Percentiles rank a stretch among this genome's conserved stretches.
phyloP scores from a whole-genome alignment of 148 eudicot genomes.

The Pharnaceum exiguum region DNA sequence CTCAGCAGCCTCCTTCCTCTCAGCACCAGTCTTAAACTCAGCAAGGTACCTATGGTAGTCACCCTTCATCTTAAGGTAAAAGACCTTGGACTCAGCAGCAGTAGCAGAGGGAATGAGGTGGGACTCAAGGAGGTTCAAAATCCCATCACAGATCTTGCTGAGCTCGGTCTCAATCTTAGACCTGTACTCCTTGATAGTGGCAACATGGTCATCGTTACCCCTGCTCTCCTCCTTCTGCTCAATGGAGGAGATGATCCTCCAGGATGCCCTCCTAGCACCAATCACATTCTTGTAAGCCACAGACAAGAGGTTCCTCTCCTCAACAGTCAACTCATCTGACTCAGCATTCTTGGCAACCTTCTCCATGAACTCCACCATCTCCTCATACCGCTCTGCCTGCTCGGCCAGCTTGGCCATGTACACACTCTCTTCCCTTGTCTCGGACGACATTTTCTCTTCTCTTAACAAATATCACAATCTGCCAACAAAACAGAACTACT shows the following conservation, averaged over 20 bases:
- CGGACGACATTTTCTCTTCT: slow-evolving; percentile 35
- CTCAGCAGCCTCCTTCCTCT: slow-evolving; percentile 87
- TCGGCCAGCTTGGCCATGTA: slow-evolving; percentile 86
- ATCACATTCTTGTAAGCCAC: slow-evolving; percentile 86
- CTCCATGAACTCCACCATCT: slow-evolving; percentile 82
- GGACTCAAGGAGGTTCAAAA: slow-evolving; percentile 58
- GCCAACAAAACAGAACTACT: slow-evolving; percentile 2
- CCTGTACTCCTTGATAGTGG: slow-evolving; percentile 65
- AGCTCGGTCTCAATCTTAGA: slow-evolving; percentile 69
- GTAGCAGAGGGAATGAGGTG: slow-evolving; percentile 66
- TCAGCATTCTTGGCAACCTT: slow-evolving; percentile 62
- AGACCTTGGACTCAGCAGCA: slow-evolving; percentile 70
- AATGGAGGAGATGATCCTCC: slow-evolving; percentile 85
- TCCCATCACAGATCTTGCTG: slow-evolving; percentile 73
- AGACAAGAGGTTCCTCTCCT: slow-evolving; percentile 75
- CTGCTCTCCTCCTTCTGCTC: slow-evolving; percentile 86
- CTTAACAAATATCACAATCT: slow-evolving; percentile 14
- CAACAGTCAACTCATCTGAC: slow-evolving; percentile 59
- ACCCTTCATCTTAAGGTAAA: slow-evolving; percentile 89
- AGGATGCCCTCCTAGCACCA: slow-evolving; percentile 84
- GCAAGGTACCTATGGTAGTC: slow-evolving; percentile 79
- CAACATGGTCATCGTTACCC: slow-evolving; percentile 72
- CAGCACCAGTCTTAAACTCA: slow-evolving; percentile 71
- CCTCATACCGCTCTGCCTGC: slow-evolving; percentile 87
- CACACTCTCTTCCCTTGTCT: slow-evolving; percentile 60